Evolutionary conservation across 805 yeast species (phyloP).

Genomic region (Priceomyces melissophilus): DNA sequence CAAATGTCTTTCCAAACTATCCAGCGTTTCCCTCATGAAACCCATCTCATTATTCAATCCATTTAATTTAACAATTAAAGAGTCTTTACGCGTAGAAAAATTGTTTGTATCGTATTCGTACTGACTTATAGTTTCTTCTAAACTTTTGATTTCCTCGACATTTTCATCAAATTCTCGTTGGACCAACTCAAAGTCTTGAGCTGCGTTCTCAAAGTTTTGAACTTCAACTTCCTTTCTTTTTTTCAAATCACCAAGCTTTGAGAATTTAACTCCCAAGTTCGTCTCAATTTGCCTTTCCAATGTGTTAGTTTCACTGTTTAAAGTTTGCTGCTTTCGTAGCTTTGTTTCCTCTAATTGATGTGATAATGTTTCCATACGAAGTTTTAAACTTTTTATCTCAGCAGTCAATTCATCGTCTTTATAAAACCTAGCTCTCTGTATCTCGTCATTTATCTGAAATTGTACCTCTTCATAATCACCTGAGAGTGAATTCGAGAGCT

Average conservation of each 20-base stretch:
- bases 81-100: slow-evolving; percentile 13
- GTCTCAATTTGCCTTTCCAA: slow-evolving; percentile 15
- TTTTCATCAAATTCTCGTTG: slow-evolving; percentile 4
- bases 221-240: slow-evolving; percentile 22
- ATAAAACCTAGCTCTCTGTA: slow-evolving; percentile 22
- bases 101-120: slow-evolving; percentile 17
- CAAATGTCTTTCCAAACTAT: slow-evolving; percentile 16
- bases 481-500: slow-evolving; percentile 21
- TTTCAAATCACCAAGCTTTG: slow-evolving; percentile 25
- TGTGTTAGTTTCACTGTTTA: slow-evolving; percentile 12
- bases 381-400: slow-evolving; percentile 16
- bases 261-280: slow-evolving; percentile 15
- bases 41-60: slow-evolving; percentile 16
- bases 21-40: slow-evolving; percentile 14
- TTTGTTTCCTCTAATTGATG: slow-evolving; percentile 11
- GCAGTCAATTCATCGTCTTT: slow-evolving; percentile 17
- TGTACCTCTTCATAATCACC: slow-evolving; percentile 28
- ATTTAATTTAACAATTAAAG: slow-evolving; percentile 18
- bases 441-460: slow-evolving; percentile 32
- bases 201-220: slow-evolving; percentile 14
- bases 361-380: slow-evolving; percentile 6
- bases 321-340: slow-evolving; percentile 6
- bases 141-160: slow-evolving; percentile 4
- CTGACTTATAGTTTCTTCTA: slow-evolving; percentile 7
- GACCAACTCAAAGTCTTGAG: slow-evolving; percentile 6